Conservation (phyloP, 2,329 filamentous ascomycete genomes). For the Rasamsonia emersonii region DNA sequence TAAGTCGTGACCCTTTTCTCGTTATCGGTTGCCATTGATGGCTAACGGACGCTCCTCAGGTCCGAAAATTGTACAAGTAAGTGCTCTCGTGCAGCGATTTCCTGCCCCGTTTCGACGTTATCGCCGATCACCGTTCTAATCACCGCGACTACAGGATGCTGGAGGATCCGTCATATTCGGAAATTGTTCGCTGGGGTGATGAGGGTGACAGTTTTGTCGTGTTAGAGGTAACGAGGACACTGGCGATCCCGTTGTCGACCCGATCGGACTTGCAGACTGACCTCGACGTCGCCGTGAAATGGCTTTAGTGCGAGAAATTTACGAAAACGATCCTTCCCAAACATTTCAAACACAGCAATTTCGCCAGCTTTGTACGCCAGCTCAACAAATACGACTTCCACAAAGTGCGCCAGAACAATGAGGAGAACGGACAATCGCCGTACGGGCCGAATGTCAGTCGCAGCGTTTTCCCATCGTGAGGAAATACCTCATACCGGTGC, state of each 20-base stretch:
- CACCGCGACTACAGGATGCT: constrained; percentile 62
- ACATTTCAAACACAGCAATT: constrained; percentile 98
- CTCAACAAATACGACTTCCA: constrained; percentile 98
- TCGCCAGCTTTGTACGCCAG: constrained; percentile 91
- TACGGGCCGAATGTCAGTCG: constrained; percentile 66
- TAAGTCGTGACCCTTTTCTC: constrained; percentile 45
- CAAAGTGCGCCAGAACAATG: constrained; percentile 87
- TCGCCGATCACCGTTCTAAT: constrained; percentile 10
- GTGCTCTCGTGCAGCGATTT: constrained; percentile 20
- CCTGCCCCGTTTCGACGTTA: constrained; percentile 4
- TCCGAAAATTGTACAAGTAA: constrained; percentile 98
- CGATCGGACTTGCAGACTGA: constrained; percentile 12
- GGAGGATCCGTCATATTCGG: constrained; percentile 85
- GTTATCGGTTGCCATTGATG: not conserved
- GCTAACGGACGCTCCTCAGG: constrained; percentile 44
- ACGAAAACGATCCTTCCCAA: constrained; percentile 95
- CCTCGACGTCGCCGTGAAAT: constrained; percentile 3
- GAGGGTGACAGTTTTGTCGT: constrained; percentile 95
- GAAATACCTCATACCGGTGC: not conserved
- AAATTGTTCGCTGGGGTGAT: constrained; percentile 91
- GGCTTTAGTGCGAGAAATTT: constrained; percentile 82
- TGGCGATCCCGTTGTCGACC: not conserved
- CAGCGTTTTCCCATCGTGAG: constrained; percentile 1
- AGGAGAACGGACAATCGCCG: constrained; percentile 71
- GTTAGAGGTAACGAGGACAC: constrained; percentile 85